phyloP scores from a whole-genome alignment of 2,329 filamentous ascomycete genomes.

The Penicillium sp. region DNA sequence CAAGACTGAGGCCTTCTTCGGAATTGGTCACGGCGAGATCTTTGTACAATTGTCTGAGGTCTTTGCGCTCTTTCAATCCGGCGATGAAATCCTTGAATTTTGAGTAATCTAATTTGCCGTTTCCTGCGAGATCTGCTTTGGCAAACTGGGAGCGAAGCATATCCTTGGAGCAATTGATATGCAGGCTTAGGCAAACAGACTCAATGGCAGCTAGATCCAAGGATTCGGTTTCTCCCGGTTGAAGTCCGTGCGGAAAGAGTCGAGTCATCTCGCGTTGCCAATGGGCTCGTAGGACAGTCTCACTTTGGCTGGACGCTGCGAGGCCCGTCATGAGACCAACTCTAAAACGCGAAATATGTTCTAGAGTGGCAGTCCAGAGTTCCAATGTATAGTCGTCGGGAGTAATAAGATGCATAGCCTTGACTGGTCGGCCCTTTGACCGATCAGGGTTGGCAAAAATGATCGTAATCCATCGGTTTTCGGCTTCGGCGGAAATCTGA shows the following conservation, averaged over 20 bases:
- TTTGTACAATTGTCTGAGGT: slow-evolving; percentile 72
- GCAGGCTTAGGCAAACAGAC: slow-evolving; percentile 79
- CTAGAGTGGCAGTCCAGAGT: slow-evolving; percentile 79
- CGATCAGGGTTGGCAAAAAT: slow-evolving; percentile 76
- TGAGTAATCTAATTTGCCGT: slow-evolving; percentile 66
- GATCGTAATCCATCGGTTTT: slow-evolving; percentile 81
- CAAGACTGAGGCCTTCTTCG: slow-evolving; percentile 62
- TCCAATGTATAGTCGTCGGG: slow-evolving; percentile 67
- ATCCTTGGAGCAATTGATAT: slow-evolving; percentile 81
- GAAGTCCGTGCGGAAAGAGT: slow-evolving; percentile 48
- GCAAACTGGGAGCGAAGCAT: slow-evolving; percentile 71
- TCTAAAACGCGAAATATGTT: slow-evolving; percentile 78
- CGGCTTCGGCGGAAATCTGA: slow-evolving; percentile 62
- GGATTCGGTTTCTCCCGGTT: slow-evolving; percentile 58
- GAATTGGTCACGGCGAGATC: slow-evolving; percentile 53
- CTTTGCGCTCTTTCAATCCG: slow-evolving; percentile 76
- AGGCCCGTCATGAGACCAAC: slow-evolving; percentile 88
- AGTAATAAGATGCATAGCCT: slow-evolving; percentile 84
- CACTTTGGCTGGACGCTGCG: slow-evolving; percentile 69
- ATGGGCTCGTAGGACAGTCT: slow-evolving; percentile 75
- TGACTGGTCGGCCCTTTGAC: slow-evolving; percentile 65
- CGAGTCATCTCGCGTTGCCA: slow-evolving; percentile 82
- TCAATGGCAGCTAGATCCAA: slow-evolving; percentile 77
- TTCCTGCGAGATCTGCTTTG: slow-evolving; percentile 62
- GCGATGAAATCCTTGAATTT: slow-evolving; percentile 83